These are phyloP conservation scores for Colletotrichum tabaci DNA, from an alignment of 2,329 filamentous ascomycete genomes.

Conservation along the genomic window DNA sequence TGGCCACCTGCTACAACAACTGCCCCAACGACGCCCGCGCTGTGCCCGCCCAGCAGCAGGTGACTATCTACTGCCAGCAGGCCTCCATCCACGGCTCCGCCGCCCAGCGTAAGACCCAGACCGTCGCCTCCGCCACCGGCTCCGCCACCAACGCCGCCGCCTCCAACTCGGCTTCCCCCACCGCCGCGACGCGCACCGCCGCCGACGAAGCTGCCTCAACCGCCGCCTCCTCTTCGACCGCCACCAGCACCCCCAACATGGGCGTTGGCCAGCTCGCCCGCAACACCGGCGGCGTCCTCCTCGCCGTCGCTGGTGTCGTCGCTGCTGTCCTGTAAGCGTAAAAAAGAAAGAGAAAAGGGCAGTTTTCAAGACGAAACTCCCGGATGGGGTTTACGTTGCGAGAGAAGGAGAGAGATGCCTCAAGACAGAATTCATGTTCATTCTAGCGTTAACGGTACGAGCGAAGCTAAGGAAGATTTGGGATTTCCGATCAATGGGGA, in stretches of 20 bases:
- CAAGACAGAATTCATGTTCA: conserved; percentile 11
- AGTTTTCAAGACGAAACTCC: not conserved
- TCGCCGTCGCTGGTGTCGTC: conserved; percentile 56
- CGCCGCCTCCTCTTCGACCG: conserved; percentile 41
- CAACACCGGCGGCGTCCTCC: conserved; percentile 53
- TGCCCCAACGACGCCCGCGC: conserved; percentile 65
- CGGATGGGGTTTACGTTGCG: too few species aligned
- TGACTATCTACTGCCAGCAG: conserved; percentile 61
- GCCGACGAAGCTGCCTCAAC: conserved; percentile 43
- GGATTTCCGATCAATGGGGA: not conserved
- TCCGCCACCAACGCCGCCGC: conserved; percentile 44
- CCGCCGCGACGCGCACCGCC: conserved; percentile 44
- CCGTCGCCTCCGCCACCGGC: conserved; percentile 45
- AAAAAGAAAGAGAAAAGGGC: conserved; percentile 1
- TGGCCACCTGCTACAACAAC: conserved; percentile 70
- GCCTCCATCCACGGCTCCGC: conserved; percentile 59
- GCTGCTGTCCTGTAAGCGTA: conserved; percentile 54
- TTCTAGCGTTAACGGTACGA: conserved; percentile 8
- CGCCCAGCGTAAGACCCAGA: conserved; percentile 46
- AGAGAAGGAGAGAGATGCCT: not conserved
- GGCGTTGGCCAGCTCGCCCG: conserved; percentile 50
- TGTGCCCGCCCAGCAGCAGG: conserved; percentile 53
- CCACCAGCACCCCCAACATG: conserved; percentile 44
- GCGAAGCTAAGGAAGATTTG: conserved; percentile 1
- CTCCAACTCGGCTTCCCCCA: conserved; percentile 44